phyloP scores from a whole-genome alignment of 257 asterid species.

The Agastache rugosa region DNA sequence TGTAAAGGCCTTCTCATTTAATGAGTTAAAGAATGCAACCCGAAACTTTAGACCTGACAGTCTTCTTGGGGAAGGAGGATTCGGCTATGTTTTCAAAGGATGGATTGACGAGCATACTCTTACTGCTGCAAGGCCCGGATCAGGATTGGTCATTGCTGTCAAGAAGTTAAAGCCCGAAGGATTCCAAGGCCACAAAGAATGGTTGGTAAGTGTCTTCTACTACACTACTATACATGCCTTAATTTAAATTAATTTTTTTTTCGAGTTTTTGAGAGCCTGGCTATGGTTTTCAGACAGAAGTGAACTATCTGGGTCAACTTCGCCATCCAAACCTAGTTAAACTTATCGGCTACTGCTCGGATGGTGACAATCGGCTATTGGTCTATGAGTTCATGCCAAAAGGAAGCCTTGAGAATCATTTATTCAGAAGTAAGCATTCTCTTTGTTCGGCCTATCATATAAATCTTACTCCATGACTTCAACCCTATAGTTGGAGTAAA shows the following conservation, averaged over 20 bases:
- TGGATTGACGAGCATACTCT: constrained; percentile 86
- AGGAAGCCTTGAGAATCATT: constrained; percentile 97
- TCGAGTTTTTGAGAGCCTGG: not conserved
- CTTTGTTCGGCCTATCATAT: not conserved
- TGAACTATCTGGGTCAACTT: constrained; percentile 91
- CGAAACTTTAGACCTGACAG: constrained; percentile 89
- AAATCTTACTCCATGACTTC: not conserved
- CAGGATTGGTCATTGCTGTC: constrained; percentile 92
- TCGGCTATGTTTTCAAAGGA: constrained; percentile 92
- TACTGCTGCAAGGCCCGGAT: constrained; percentile 80
- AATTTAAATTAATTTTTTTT: not conserved
- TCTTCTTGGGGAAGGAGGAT: constrained; percentile 99
- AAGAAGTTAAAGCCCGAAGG: constrained; percentile 96
- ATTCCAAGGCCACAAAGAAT: constrained; percentile 97
- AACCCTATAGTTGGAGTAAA: not conserved
- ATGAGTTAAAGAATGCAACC: constrained; percentile 81
- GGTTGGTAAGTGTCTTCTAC: constrained; percentile 73
- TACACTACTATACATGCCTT: not conserved
- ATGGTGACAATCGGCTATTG: constrained; percentile 85
- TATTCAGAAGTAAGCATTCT: constrained; percentile 75
- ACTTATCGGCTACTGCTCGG: constrained; percentile 90
- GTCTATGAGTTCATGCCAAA: constrained; percentile 97
- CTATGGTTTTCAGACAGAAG: constrained; percentile 81
- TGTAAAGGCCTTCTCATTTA: constrained; percentile 78
- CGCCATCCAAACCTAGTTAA: constrained; percentile 90